Evolutionary conservation across 1,139 yeast species (phyloP).

Genomic region (Pichia terricola): DNA sequence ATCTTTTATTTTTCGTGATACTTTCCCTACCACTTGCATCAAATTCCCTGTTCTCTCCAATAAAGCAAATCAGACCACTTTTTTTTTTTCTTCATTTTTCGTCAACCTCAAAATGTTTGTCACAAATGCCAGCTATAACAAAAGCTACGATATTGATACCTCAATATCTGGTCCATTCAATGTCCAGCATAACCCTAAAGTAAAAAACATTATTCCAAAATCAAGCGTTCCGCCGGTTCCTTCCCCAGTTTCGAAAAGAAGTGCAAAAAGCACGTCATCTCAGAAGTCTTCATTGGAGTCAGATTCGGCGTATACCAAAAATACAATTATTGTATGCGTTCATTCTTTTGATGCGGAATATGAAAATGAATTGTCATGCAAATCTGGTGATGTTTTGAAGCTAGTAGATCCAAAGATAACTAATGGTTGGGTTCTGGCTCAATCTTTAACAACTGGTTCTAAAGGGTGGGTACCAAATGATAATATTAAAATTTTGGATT

Average conservation of each 20-base stretch:
- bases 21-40: neutral
- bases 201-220: slow-evolving; percentile 1
- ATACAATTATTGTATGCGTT: slow-evolving; percentile 24
- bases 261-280: neutral
- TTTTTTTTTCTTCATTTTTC: too few species aligned
- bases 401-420: slow-evolving; percentile 30
- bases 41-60: too few species aligned
- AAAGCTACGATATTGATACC: too few species aligned
- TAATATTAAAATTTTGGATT: slow-evolving; percentile 39
- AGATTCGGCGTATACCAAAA: neutral
- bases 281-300: neutral
- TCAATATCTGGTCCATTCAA: slow-evolving; percentile 15
- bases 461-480: slow-evolving; percentile 54
- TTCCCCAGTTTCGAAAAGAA: neutral
- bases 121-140: too few species aligned
- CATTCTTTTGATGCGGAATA: slow-evolving; percentile 44
- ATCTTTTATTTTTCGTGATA: neutral
- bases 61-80: too few species aligned
- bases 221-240: neutral
- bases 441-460: slow-evolving; percentile 49
- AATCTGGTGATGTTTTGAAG: slow-evolving; percentile 47
- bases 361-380: slow-evolving; percentile 43
- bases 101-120: too few species aligned
- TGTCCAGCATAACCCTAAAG: slow-evolving; percentile 14
- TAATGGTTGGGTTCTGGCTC: slow-evolving; percentile 54